Base-by-base conservation (phyloP, 176 grass and related monocot species). In the Oryza rufipogon region DNA sequence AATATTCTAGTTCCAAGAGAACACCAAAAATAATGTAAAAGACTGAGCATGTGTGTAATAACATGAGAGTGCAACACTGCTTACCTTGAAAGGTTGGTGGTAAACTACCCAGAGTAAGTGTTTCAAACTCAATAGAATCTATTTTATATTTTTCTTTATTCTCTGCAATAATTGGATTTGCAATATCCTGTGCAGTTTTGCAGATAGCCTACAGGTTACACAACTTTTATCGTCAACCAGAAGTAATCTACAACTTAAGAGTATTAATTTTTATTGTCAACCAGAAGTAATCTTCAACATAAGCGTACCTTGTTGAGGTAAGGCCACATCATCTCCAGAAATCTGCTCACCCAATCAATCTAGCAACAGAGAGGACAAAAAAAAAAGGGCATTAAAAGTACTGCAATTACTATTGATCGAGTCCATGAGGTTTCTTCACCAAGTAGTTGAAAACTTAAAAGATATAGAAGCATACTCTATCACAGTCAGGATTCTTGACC, bases 81-180 rank as follows among this genome's bases (percentile, higher is more conserved):
- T 77, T n/a, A 98, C 96, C 96, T 89, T 95, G 93, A 86, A 98
- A 92, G 42, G 89, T 95, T 61, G 89, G 96, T n/a, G 96, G 96
- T 77, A 98, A 86, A 54, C 77, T 93, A 76, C 96, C 96, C 86
- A 95, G 78, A 76, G 91, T 94, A 80, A 98, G 86, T 42, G 91
- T 77, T 82, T 98, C 89, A 79, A 98, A 98, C 72, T 94, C 87
- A 81, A 95, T 77, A 9, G 93, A 95, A 14, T 98, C 85, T 61
- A 98, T 92, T 86, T 98, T 98, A 74, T 95, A 98, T 49, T 98
- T 95, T 73, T n/a, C 74, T 81, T 78, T 89, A 72, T 88, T 94
- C 63, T 95, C 93, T 41, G 80, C 89, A 91, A 98, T 95, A 77
- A 98, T 92, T 44, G 96, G 93, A 61, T 92, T 95, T 58, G 89